A percentile compares a stretch with the other conserved stretches of the same genome.
Conservation (phyloP, 2,329 filamentous ascomycete species). For the Aspergillus glaucus region DNA sequence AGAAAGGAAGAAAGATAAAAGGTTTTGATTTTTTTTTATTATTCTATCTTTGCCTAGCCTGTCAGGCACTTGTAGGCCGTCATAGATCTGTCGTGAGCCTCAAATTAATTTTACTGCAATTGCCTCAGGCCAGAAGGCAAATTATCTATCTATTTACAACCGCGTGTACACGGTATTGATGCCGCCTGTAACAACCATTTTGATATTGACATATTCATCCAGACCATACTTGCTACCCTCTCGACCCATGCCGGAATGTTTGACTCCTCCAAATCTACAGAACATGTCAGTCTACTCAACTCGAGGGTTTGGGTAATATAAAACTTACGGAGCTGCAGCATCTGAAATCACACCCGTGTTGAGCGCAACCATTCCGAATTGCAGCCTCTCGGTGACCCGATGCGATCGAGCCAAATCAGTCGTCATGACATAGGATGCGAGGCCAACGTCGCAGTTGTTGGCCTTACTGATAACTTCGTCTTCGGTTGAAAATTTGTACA, state of each 20-base stretch:
- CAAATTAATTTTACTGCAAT: too few species aligned
- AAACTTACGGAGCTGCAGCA: slow-evolving; percentile 35
- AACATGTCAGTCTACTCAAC: slow-evolving; percentile 2
- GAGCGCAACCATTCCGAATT: slow-evolving; percentile 47
- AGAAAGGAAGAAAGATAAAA: too few species aligned
- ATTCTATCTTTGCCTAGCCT: too few species aligned
- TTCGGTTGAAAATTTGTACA: slow-evolving; percentile 80
- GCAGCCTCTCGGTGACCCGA: slow-evolving; percentile 49
- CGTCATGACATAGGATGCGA: slow-evolving; percentile 86
- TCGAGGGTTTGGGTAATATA: too few species aligned
- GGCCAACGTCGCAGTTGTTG: slow-evolving; percentile 71
- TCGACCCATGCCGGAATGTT: slow-evolving; percentile 69
- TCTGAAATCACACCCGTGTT: slow-evolving; percentile 61
- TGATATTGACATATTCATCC: slow-evolving; percentile 65
- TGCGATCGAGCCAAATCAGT: slow-evolving; percentile 49
- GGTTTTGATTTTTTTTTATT: too few species aligned
- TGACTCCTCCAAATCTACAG: slow-evolving; percentile 64
- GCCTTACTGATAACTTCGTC: slow-evolving; percentile 75
- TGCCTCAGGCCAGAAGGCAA: too few species aligned
- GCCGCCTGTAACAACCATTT: slow-evolving; percentile 39
- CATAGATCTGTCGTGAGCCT: too few species aligned
- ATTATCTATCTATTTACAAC: background rate
- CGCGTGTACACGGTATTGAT: slow-evolving; percentile 3
- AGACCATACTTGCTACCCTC: slow-evolving; percentile 71
- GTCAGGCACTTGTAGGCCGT: too few species aligned